Evolutionary conservation across 805 yeast genomes (phyloP), one percentile per base, ranked within the genome.

Genomic region (Blastobotrys robertii): DNA sequence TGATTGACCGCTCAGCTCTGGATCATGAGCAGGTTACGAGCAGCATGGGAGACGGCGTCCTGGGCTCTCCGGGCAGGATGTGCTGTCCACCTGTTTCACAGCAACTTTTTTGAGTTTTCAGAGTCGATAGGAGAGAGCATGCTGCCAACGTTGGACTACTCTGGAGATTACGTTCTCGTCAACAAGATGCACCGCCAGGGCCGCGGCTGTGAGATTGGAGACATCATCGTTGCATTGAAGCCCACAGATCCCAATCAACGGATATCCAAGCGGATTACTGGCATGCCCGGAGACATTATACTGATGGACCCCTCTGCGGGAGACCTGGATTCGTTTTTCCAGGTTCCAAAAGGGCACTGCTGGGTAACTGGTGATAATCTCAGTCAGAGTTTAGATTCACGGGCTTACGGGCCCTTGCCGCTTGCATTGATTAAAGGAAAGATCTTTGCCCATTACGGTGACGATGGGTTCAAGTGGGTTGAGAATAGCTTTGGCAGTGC

Each of bases 301-400:
- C 59, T 81, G 42, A 70, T 84, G 2, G 97, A 92, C 58, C 97
- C 97, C 7, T 47, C 59, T 1, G 44, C 48, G 9, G 75, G 86
- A 35, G 68, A 55, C 19, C 44, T 25, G 6, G 53, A 54, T 13
- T 73, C 75, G 44, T 85, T 69, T 59, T 78, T 90, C 7, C 69
- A 67, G 44, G 88, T 92, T 0, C 98, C 98, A 1, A 76, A 79
- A 51, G 98, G 98, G 2, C 98, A 92, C 62, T 84, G 85, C 38
- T 92, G 97, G 97, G 81, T 88, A 2, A 86, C 97, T 0, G 99
- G 99, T 1, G 99, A 92, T 57, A 92, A 92, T 57, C 63, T 90
- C 44, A 73, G 85, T 22, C 86, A 81, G 51, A 84, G 95, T 14
- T 66, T 88, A 38, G 99, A 92, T 55, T 85, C 96, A 3, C 68